Percentiles rank a stretch among this genome's conserved stretches.
phyloP scores from a whole-genome alignment of 345 rosid genomes.

The Cardamine resedifolia region DNA sequence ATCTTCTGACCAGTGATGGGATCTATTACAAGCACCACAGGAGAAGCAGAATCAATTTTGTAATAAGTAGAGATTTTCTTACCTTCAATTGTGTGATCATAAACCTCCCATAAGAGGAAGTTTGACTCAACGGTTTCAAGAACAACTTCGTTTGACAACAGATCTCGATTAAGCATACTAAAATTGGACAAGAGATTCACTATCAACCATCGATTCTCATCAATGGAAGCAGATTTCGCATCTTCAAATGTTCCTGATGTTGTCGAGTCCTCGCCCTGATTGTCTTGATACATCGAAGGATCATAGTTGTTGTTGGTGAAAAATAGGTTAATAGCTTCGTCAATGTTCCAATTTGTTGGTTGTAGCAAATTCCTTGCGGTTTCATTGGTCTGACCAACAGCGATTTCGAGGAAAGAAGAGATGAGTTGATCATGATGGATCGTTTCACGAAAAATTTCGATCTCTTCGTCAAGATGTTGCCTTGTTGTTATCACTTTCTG shows the following conservation, averaged over 20 bases:
- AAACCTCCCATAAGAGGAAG: not conserved
- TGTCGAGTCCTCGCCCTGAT: not conserved
- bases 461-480: not conserved
- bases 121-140: not conserved
- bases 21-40: slow-evolving; percentile 79
- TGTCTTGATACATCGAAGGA: not conserved
- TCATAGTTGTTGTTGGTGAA: not conserved
- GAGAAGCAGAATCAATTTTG: slow-evolving; percentile 61
- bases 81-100: slow-evolving; percentile 41
- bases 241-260: not conserved
- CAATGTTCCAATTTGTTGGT: not conserved
- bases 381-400: slow-evolving; percentile 13
- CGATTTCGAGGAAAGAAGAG: slow-evolving; percentile 27
- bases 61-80: slow-evolving; percentile 68
- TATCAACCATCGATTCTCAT: not conserved
- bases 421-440: not conserved
- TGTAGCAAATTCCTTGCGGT: slow-evolving; percentile 16
- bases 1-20: slow-evolving; percentile 91
- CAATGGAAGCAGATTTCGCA: not conserved
- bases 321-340: not conserved
- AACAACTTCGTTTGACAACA: not conserved
- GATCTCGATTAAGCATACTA: not conserved
- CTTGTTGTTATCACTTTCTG: not conserved
- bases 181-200: slow-evolving; percentile 12
- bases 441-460: not conserved